Conservation (phyloP, 345 rosid species). For the Euphorbia tirucalli region DNA sequence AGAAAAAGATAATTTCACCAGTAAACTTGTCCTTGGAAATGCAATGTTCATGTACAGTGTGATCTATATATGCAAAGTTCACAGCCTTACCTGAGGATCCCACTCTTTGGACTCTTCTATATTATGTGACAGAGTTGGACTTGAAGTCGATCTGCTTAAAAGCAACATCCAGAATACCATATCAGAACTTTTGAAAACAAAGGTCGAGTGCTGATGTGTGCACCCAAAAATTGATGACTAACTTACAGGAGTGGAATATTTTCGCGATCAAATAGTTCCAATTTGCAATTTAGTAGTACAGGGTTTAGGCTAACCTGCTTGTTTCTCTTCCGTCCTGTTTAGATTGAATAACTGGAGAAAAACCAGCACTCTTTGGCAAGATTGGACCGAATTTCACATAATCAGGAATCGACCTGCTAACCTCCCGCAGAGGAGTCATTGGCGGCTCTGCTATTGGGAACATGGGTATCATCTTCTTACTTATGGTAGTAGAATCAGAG, state of each 20-base stretch:
- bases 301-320: constrained; percentile 40
- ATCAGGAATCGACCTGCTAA: constrained; percentile 52
- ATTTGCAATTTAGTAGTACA: too few relatives aligned
- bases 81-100: constrained; percentile 42
- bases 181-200: not conserved
- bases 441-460: constrained; percentile 71
- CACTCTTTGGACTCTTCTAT: constrained; percentile 32
- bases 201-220: too few relatives aligned
- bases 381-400: constrained; percentile 62
- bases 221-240: too few relatives aligned
- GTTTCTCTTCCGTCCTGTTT: constrained; percentile 26
- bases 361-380: constrained; percentile 53
- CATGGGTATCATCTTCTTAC: constrained; percentile 53
- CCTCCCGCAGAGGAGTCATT: constrained; percentile 53
- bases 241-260: too few relatives aligned
- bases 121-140: constrained; percentile 25
- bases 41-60: not conserved
- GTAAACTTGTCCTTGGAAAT: not conserved
- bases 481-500: constrained; percentile 29
- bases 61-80: not conserved
- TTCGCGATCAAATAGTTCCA: too few relatives aligned
- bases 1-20: not conserved
- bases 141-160: constrained; percentile 32
- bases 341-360: constrained; percentile 35
- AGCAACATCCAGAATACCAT: constrained; percentile 10